A percentile compares a stretch with the other conserved stretches of the same genome.
These are phyloP conservation scores for Arabidopsis hybrid DNA, from an alignment of 441 rosid genomes.

Conservation along the genomic window DNA sequence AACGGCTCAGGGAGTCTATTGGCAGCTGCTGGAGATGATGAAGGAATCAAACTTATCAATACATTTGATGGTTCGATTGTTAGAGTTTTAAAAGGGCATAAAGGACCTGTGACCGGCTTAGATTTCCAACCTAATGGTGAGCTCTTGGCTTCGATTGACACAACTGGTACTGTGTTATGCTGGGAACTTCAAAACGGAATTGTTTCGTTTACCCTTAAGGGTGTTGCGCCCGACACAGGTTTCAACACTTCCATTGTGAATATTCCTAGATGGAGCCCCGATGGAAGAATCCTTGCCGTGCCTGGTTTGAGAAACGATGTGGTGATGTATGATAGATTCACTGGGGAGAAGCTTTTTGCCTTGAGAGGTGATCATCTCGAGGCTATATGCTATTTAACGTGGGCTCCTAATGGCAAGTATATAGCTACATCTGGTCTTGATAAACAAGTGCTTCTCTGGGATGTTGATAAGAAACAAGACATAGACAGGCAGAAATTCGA, in stretches of 20 bases:
- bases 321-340: conserved; percentile 91
- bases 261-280: conserved; percentile 90
- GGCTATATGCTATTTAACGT: conserved; percentile 71
- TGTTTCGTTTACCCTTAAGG: conserved; percentile 65
- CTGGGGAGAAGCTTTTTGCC: conserved; percentile 83
- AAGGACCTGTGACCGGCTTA: conserved; percentile 83
- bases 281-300: conserved; percentile 84
- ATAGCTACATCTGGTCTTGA: conserved; percentile 91
- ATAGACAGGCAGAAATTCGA: conserved; percentile 87
- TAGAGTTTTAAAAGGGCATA: conserved; percentile 87
- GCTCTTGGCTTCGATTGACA: conserved; percentile 85
- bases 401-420: conserved; percentile 97
- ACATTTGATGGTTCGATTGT: conserved; percentile 93
- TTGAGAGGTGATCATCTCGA: conserved; percentile 83
- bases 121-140: conserved; percentile 84
- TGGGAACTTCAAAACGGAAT: conserved; percentile 91
- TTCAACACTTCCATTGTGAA: conserved; percentile 66
- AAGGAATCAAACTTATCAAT: conserved; percentile 91
- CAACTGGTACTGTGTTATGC: conserved; percentile 75
- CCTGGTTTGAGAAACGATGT: conserved; percentile 90
- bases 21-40: conserved; percentile 98
- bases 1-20: conserved; percentile 87
- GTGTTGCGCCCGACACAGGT: conserved; percentile 72
- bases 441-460: conserved; percentile 88
- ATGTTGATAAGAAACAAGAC: conserved; percentile 82